These are phyloP conservation scores for Monosporascus sp. DNA, from an alignment of 2,329 filamentous ascomycete species.

Conservation along the genomic window DNA sequence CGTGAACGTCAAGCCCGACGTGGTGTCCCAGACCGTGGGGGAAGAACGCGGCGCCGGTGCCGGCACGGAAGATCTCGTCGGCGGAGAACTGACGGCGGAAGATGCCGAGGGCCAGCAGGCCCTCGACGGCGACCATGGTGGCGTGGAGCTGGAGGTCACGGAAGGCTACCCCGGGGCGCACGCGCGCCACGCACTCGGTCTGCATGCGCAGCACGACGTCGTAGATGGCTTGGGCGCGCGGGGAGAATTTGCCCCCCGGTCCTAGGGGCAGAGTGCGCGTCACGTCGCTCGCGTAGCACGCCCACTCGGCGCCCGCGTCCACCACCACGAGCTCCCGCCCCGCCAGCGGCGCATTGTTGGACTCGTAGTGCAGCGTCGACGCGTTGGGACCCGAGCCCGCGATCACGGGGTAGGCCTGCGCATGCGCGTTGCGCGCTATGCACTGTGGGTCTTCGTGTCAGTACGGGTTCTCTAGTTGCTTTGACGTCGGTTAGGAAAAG, in stretches of 20 bases:
- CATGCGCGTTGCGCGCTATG: slow-evolving; percentile 64
- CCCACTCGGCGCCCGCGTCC: slow-evolving; percentile 82
- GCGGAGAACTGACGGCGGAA: slow-evolving; percentile 53
- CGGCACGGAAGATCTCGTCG: slow-evolving; percentile 46
- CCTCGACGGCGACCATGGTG: slow-evolving; percentile 64
- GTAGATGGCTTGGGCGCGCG: slow-evolving; percentile 69
- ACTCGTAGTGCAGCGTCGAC: slow-evolving; percentile 78
- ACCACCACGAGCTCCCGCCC: slow-evolving; percentile 72
- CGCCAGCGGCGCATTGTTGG: slow-evolving; percentile 67
- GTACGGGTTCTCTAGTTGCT: no score
- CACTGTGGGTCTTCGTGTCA: slow-evolving; percentile 36
- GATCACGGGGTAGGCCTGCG: slow-evolving; percentile 85
- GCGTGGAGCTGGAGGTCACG: slow-evolving; percentile 69
- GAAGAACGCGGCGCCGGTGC: slow-evolving; percentile 58
- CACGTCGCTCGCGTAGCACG: slow-evolving; percentile 83
- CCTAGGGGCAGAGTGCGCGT: slow-evolving; percentile 81
- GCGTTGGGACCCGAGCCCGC: slow-evolving; percentile 79
- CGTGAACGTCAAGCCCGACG: slow-evolving; percentile 61
- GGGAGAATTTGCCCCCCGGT: slow-evolving; percentile 43
- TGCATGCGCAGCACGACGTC: slow-evolving; percentile 79
- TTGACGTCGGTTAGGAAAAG: no score
- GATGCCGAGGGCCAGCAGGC: slow-evolving; percentile 67
- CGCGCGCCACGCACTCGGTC: slow-evolving; percentile 60
- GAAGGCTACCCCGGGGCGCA: slow-evolving; percentile 66
- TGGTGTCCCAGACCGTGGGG: slow-evolving; percentile 62